Evolutionary conservation across 2,329 filamentous ascomycete species (phyloP).

Genomic region (Sordariomycetes sp.): DNA sequence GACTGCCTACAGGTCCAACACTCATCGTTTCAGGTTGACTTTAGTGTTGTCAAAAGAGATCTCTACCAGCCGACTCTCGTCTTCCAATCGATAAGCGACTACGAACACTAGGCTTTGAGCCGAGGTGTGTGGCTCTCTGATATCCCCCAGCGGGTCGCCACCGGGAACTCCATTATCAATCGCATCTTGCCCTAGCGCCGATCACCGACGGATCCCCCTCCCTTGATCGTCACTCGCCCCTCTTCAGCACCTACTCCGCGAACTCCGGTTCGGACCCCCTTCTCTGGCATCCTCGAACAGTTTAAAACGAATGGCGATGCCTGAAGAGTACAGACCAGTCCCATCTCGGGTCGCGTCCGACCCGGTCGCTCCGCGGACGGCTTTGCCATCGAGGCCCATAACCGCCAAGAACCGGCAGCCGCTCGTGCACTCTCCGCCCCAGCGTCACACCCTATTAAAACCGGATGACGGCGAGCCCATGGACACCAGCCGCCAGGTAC

Average conservation of each 20-base stretch:
- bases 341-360: conserved; percentile 1
- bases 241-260: too few species aligned
- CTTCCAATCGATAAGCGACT: too few species aligned
- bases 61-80: too few species aligned
- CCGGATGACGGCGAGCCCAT: background rate
- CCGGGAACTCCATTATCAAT: too few species aligned
- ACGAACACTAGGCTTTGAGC: too few species aligned
- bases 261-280: background rate
- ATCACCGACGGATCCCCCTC: too few species aligned
- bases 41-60: background rate
- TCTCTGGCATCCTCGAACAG: background rate
- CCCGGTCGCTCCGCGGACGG: background rate
- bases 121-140: too few species aligned
- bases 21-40: too few species aligned
- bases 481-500: background rate
- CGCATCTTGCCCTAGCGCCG: too few species aligned
- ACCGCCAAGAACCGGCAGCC: conserved; percentile 1
- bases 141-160: too few species aligned
- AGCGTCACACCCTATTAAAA: background rate
- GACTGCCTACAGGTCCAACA: background rate
- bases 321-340: conserved; percentile 1
- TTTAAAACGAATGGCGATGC: conserved; percentile 2
- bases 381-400: conserved; percentile 2
- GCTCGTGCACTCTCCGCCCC: conserved; percentile 1
- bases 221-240: too few species aligned